Evolutionary conservation across 2,329 filamentous ascomycete species (phyloP), one percentile per base, ranked within the genome.

Genomic region (Capronia epimyces): DNA sequence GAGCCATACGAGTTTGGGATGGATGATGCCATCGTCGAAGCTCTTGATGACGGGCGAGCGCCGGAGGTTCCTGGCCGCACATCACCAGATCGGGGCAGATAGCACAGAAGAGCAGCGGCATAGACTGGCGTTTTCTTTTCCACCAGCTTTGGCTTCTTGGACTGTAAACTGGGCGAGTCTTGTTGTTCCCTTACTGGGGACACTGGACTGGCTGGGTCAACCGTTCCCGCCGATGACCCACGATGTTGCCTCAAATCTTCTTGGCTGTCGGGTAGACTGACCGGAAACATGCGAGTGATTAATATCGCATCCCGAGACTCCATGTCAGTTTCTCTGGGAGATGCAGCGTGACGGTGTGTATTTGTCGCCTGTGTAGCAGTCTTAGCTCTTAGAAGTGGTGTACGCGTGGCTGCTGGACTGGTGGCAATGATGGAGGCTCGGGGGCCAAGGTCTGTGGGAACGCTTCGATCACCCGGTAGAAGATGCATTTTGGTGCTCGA

Each of bases 401-500:
- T 43, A 18, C 29, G 56, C 40, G 47, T 41, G 36, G 60, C 27
- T 59, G 51, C 43, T 55, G 31, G 34, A 57, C 50, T 42, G 60
- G 57, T 32, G 60, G 55, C 40, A 45, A 37, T 49, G 18, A 43
- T 42, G 9, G 52, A 29, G 8, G 49, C 37, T 5, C 52, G 49
- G 12, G 52, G 43, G 29, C 48, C 46, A 3, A 53, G 27, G 24
- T 53, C 49, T 20, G 21, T 53, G 9, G 47, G 24, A 15, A 37
- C 16, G 37, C 46, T 45, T 24, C 40, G 50, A 40, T 56, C 50
- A 31, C 57, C 55, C 1, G 55, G 71, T 54, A 81, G 71, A 46
- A 81, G 75, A 62, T 82, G 79, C 62, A 81, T 74, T 63, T 82
- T 82, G 39, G 79, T 81, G 20, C 76, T 79, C 7, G 77, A 75